A percentile compares a stretch with the other conserved stretches of the same genome.
Conservation (phyloP, 306 rosid species). For the Betula pendula region DNA sequence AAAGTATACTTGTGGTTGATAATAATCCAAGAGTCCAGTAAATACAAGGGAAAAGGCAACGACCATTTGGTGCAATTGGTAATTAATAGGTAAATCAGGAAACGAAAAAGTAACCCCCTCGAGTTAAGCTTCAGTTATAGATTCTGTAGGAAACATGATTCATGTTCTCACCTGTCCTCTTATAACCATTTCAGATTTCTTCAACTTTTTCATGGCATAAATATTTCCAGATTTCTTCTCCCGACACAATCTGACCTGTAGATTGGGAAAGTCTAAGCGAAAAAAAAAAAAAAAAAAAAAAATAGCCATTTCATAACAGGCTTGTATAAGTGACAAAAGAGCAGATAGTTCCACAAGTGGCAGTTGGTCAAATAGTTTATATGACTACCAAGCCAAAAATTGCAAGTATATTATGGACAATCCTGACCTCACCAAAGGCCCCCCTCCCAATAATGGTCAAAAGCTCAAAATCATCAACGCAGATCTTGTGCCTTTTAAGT, state of each 20-base stretch:
- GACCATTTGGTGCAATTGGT: background rate
- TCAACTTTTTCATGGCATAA: constrained; percentile 97
- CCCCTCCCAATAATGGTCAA: constrained; percentile 98
- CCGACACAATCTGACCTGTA: constrained; percentile 93
- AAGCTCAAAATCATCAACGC: constrained; percentile 93
- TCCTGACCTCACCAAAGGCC: constrained; percentile 95
- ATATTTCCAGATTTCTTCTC: constrained; percentile 98
- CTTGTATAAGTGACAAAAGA: constrained; percentile 7
- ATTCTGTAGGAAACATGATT: constrained; percentile 12
- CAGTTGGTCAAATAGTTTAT: constrained; percentile 14
- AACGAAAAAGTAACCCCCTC: constrained; percentile 2
- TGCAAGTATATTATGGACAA: constrained; percentile 21
- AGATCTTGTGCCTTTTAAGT: constrained; percentile 90
- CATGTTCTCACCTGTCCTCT: constrained; percentile 84
- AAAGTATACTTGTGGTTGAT: background rate
- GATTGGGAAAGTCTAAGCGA: constrained; percentile 34
- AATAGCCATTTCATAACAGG: constrained; percentile 20
- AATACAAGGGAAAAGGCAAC: background rate
- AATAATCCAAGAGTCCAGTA: background rate
- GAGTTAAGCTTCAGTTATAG: constrained; percentile 5
- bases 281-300: constrained; percentile 29
- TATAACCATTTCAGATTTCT: constrained; percentile 97
- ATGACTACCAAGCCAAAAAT: constrained; percentile 4
- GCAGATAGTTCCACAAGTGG: no score
- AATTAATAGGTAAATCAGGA: background rate